phyloP scores from a whole-genome alignment of 306 rosid genomes.

The Casuarina glauca region DNA sequence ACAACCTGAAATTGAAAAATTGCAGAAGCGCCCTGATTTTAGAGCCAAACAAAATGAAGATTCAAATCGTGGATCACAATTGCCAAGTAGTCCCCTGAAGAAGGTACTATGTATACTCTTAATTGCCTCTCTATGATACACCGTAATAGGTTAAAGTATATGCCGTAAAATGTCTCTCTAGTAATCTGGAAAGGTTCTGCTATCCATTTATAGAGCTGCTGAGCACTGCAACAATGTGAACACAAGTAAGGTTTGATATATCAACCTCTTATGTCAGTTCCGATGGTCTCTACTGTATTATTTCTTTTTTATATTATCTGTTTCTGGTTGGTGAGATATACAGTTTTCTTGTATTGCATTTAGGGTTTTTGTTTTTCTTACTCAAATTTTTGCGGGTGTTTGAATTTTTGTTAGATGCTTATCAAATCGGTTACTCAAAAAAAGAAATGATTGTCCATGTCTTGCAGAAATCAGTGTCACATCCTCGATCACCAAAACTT shows the following conservation, averaged over 20 bases:
- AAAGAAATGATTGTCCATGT: neutral
- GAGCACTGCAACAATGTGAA: neutral
- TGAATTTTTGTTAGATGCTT: neutral
- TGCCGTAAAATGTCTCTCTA: neutral
- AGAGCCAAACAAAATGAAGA: constrained; percentile 48
- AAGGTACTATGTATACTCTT: constrained; percentile 45
- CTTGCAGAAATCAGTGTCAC: constrained; percentile 44
- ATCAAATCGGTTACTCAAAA: neutral
- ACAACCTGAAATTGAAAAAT: constrained; percentile 39
- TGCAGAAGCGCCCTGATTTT: constrained; percentile 36
- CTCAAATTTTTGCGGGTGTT: neutral
- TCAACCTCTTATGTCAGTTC: neutral
- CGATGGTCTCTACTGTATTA: neutral
- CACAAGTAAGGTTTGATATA: neutral
- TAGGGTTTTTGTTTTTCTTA: neutral
- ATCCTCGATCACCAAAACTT: constrained; percentile 44
- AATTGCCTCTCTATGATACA: neutral
- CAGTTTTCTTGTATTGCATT: no score
- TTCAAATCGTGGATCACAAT: constrained; percentile 32
- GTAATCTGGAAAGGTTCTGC: neutral
- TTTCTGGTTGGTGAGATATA: neutral
- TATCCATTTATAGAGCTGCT: neutral
- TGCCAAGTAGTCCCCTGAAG: constrained; percentile 35
- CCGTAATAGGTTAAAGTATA: neutral
- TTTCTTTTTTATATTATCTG: neutral